Evolutionary conservation across 2,329 filamentous ascomycete species (phyloP).

Genomic region (Colletotrichum tropicicola): DNA sequence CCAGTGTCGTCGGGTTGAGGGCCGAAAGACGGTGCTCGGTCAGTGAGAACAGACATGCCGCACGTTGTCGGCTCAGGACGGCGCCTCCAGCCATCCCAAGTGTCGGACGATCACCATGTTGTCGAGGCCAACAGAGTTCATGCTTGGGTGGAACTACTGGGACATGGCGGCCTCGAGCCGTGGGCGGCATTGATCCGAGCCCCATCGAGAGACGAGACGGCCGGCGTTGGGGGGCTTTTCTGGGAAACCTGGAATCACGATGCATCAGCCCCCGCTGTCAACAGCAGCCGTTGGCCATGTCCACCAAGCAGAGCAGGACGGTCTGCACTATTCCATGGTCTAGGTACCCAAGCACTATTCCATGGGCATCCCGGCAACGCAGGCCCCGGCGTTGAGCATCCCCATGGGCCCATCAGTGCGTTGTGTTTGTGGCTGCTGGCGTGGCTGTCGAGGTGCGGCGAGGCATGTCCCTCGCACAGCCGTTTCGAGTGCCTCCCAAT

Average conservation of each 20-base stretch:
- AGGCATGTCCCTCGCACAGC: slow-evolving; percentile 8
- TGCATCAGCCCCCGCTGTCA: background rate
- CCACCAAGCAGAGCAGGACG: background rate
- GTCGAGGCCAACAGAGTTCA: slow-evolving; percentile 13
- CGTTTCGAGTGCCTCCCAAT: slow-evolving; percentile 17
- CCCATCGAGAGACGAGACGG: slow-evolving; percentile 11
- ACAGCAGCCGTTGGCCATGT: background rate
- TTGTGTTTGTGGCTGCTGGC: slow-evolving; percentile 15
- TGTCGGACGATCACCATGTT: slow-evolving; percentile 17
- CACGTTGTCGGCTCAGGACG: background rate
- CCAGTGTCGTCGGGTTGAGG: background rate
- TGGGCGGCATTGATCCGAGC: slow-evolving; percentile 13
- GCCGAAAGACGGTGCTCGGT: background rate
- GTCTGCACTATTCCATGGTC: no score
- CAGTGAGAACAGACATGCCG: slow-evolving; percentile 9
- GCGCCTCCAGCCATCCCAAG: slow-evolving; percentile 18
- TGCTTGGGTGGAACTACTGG: slow-evolving; percentile 15
- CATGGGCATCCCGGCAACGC: background rate
- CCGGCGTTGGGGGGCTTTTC: background rate
- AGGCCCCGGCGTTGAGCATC: no score
- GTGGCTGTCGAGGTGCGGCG: slow-evolving; percentile 2
- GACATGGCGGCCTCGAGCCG: background rate
- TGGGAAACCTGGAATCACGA: slow-evolving; percentile 1
- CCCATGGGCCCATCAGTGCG: slow-evolving; percentile 28
- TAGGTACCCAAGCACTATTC: no score